Conservation (phyloP, 1,284 basidiomycete genomes). For the Cutaneotrichosporon cyanovorans region DNA sequence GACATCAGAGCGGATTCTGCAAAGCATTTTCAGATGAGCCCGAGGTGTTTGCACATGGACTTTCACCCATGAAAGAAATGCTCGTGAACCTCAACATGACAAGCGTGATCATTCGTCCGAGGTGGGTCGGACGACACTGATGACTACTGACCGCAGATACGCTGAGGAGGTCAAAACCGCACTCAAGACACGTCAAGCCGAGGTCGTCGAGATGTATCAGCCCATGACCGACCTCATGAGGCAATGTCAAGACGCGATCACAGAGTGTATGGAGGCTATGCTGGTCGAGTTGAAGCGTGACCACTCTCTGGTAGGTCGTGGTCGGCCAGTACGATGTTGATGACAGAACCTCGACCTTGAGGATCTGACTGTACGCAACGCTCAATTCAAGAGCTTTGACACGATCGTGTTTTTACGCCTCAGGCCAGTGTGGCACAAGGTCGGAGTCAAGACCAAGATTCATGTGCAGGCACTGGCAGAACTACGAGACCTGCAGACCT, state of each 20-base stretch:
- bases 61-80: conserved; percentile 84
- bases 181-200: conserved; percentile 72
- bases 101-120: conserved; percentile 82
- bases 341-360: conserved; percentile 75
- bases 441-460: conserved; percentile 83
- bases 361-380: conserved; percentile 85
- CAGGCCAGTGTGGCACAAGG: conserved; percentile 93
- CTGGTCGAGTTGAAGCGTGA: conserved; percentile 84
- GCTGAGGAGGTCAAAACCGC: conserved; percentile 75
- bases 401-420: conserved; percentile 78
- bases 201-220: conserved; percentile 88
- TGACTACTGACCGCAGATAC: conserved; percentile 54
- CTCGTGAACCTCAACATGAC: conserved; percentile 87
- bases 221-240: conserved; percentile 77
- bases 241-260: conserved; percentile 84
- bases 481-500: conserved; percentile 76
- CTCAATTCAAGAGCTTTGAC: conserved; percentile 92
- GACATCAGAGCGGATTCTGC: conserved; percentile 65
- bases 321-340: neutral
- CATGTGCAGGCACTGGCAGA: conserved; percentile 82
- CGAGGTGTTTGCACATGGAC: conserved; percentile 83
- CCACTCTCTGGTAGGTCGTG: conserved; percentile 60
- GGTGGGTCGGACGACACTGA: conserved; percentile 50
- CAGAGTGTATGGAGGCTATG: conserved; percentile 90
- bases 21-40: conserved; percentile 97